A percentile compares a stretch with the other conserved stretches of the same genome.
Evolutionary conservation across 2,329 filamentous ascomycete species (phyloP).

Genomic region (Pleochaeta shiraiana): DNA sequence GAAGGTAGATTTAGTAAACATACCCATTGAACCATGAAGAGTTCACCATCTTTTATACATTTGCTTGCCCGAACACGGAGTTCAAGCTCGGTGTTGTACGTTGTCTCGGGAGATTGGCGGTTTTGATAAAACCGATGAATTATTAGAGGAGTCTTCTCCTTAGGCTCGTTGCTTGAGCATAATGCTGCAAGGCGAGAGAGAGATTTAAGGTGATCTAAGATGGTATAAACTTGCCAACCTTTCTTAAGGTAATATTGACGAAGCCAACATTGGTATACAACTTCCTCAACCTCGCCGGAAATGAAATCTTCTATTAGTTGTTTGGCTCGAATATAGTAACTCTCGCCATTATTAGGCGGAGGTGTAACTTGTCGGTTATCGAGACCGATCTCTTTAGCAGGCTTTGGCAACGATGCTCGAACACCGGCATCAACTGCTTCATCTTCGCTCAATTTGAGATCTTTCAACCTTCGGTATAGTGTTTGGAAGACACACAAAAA

Average conservation of each 20-base stretch:
- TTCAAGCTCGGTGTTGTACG: slow-evolving; percentile 72
- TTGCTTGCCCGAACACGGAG: slow-evolving; percentile 86
- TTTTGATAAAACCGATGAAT: slow-evolving; percentile 70
- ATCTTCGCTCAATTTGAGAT: slow-evolving; percentile 59
- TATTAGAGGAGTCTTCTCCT: slow-evolving; percentile 86
- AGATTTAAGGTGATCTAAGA: slow-evolving; percentile 69
- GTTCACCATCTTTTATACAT: slow-evolving; percentile 75
- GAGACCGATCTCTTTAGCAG: slow-evolving; percentile 66
- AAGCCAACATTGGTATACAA: slow-evolving; percentile 70
- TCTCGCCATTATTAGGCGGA: slow-evolving; percentile 33
- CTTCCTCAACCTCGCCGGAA: slow-evolving; percentile 59
- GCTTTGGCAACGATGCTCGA: slow-evolving; percentile 52
- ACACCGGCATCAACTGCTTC: slow-evolving; percentile 52
- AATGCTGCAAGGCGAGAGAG: slow-evolving; percentile 60
- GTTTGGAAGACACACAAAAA: slow-evolving; percentile 89
- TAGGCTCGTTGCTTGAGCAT: slow-evolving; percentile 69
- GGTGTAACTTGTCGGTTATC: slow-evolving; percentile 60
- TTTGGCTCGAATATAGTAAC: slow-evolving; percentile 71
- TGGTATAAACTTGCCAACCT: slow-evolving; percentile 84
- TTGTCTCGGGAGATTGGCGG: slow-evolving; percentile 64
- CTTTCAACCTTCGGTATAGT: slow-evolving; percentile 65
- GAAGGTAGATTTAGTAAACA: slow-evolving; percentile 25
- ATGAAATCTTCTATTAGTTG: slow-evolving; percentile 75
- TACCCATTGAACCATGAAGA: slow-evolving; percentile 83
- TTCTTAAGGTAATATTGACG: slow-evolving; percentile 78